Evolutionary conservation across 345 rosid genomes (phyloP), one percentile per base, ranked within the genome.

Genomic region (Populus deltoides): DNA sequence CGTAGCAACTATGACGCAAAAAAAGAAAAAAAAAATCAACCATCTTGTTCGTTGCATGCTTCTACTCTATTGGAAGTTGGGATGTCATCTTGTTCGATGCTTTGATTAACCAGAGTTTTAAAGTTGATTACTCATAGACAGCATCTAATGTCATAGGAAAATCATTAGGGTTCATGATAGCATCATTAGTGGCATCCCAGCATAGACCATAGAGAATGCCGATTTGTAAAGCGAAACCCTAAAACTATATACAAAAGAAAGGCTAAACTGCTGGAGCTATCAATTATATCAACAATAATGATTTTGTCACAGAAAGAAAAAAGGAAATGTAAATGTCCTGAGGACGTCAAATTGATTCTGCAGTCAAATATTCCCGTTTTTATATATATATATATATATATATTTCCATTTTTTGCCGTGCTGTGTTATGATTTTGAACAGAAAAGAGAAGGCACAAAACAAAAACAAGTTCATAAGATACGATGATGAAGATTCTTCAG

Each of bases 161-260:
- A 24, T 57, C 63, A 25, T 1, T 69, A 70, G 75, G 69, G 69
- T 80, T 75, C 66, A 82, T 55, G 77, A 78, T 66, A 57, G 76
- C 78, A 74, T 78, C 77, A 78, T 82, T 71, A 35, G 73, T 57
- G 77, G 53, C 69, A 77, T 36, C 29, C 29, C 63, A 57, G 63
- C 2, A 72, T 81, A 77, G 66, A 81, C 70, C 59, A 59, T 35
- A 70, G 62, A 65, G 53, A 35, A 31, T 47, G 66, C 53, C 20
- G 62, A 1, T 29, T 41, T 73, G 69, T 43, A 68, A 73, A 53
- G 77, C 61, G 20, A 41, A 55, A 57, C 27, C 45, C 16, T 45
- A 41, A 41, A 10, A 10, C 15, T 41, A 41, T 3, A 41, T 41
- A 41, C 1, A 41, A 41, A 41, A 41, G 45, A 41, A 10, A 41